Evolutionary conservation across 352 stramenopile genomes (phyloP).

Genomic region (Phytophthora capsici): DNA sequence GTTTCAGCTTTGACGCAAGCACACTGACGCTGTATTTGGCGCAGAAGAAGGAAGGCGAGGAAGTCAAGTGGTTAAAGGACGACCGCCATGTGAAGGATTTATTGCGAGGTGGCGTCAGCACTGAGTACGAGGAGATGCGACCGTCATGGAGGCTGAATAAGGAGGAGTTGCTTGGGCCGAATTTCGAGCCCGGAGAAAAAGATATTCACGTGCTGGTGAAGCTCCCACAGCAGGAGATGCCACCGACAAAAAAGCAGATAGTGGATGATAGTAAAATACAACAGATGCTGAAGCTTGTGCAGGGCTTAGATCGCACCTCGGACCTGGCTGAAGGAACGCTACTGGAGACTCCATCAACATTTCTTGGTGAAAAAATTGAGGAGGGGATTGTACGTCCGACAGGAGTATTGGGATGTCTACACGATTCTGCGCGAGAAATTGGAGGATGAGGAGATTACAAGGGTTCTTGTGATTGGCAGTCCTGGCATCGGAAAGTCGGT

Average conservation of each 20-base stretch:
- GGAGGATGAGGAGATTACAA: neutral
- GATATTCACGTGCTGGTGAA: neutral
- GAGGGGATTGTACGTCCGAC: slow-evolving; percentile 28
- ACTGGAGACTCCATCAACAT: neutral
- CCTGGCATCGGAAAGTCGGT: slow-evolving; percentile 31
- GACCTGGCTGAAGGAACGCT: neutral
- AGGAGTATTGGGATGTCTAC: slow-evolving; percentile 31
- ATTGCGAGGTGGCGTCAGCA: too few species aligned
- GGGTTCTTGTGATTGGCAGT: slow-evolving; percentile 26
- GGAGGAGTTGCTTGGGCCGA: too few species aligned
- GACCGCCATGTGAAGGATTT: too few species aligned
- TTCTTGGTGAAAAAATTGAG: neutral
- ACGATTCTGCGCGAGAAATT: slow-evolving; percentile 6
- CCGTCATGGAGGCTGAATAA: too few species aligned
- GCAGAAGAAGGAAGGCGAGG: too few species aligned
- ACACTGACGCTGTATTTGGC: too few species aligned
- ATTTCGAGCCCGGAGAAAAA: too few species aligned
- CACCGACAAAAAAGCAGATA: neutral
- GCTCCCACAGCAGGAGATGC: neutral
- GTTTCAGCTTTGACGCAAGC: too few species aligned
- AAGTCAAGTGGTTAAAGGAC: too few species aligned
- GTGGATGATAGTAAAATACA: neutral
- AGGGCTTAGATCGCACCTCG: neutral
- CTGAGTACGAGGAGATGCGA: too few species aligned
- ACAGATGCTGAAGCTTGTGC: neutral